Evolutionary conservation across 106 monocot species (phyloP).

Genomic region (Chionographis japonica): DNA sequence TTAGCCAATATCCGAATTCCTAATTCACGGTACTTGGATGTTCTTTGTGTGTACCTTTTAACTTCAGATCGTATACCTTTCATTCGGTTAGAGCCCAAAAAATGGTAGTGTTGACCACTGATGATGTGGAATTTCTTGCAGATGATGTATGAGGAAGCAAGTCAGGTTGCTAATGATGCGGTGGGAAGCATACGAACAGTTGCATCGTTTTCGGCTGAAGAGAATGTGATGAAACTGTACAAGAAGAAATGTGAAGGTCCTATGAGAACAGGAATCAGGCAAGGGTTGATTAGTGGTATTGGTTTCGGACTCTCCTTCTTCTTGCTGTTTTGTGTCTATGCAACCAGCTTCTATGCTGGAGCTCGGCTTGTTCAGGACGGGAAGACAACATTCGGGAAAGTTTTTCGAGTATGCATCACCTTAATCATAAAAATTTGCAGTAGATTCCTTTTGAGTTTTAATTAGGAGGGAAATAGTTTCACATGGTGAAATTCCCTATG

Average conservation of each 20-base stretch:
- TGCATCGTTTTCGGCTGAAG: conserved; percentile 60
- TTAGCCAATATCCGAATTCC: too few species aligned
- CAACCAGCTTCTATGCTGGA: conserved; percentile 52
- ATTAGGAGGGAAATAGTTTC: too few species aligned
- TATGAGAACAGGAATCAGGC: conserved; percentile 36
- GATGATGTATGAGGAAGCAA: conserved; percentile 73
- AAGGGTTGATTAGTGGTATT: conserved; percentile 49
- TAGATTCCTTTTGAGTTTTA: neutral
- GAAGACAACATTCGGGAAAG: conserved; percentile 53
- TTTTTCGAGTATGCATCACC: conserved; percentile 35
- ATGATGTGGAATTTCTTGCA: conserved; percentile 11
- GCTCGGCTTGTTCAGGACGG: conserved; percentile 41
- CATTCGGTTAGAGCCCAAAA: neutral
- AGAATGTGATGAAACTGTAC: conserved; percentile 57
- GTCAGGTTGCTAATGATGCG: conserved; percentile 67
- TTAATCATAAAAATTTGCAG: neutral
- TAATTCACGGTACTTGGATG: too few species aligned
- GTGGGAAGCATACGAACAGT: conserved; percentile 63
- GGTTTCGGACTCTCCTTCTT: conserved; percentile 51
- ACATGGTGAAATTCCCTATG: neutral
- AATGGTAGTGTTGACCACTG: neutral
- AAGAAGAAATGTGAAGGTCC: conserved; percentile 61
- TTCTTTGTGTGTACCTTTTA: neutral
- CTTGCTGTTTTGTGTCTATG: conserved; percentile 50
- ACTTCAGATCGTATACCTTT: neutral